Percentiles rank a stretch among this genome's conserved stretches.
Conservation (phyloP, 306 rosid species). For the Cucurbita moschata region DNA sequence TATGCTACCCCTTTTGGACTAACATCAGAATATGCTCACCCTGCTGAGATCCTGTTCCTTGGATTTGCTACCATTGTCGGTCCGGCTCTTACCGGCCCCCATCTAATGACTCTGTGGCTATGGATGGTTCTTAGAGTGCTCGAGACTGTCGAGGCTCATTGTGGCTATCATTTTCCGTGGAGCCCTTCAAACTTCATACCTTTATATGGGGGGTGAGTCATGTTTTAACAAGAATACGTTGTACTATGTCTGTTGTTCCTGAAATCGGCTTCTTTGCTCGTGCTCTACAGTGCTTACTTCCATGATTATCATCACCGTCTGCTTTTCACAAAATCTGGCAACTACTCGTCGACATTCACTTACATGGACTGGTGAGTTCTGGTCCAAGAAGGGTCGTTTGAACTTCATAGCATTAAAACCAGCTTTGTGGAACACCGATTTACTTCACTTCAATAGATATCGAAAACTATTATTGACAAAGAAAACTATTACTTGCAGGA, state of each 20-base stretch:
- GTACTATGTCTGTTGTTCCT: conserved; percentile 9
- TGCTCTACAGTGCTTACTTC: conserved; percentile 63
- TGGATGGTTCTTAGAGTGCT: conserved; percentile 91
- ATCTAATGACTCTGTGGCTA: conserved; percentile 80
- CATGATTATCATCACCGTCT: conserved; percentile 98
- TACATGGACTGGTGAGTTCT: conserved; percentile 77
- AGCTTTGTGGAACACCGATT: background rate
- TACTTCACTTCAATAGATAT: background rate
- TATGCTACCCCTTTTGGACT: conserved; percentile 95
- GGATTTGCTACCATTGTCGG: conserved; percentile 90
- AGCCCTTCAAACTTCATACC: conserved; percentile 83
- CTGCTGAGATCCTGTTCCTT: conserved; percentile 90
- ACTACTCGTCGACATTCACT: conserved; percentile 85
- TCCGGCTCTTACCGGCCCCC: conserved; percentile 97
- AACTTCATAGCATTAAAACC: background rate
- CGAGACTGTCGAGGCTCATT: conserved; percentile 93
- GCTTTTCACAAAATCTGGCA: conserved; percentile 90
- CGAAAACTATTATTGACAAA: background rate
- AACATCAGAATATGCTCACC: conserved; percentile 96
- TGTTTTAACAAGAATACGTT: background rate
- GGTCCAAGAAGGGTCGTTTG: background rate
- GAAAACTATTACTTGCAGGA: conserved; percentile 21
- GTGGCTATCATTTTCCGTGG: conserved; percentile 96
- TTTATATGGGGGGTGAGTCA: conserved; percentile 79
- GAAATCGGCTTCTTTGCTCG: conserved; percentile 3